Evolutionary conservation across 169 alveolate genomes (phyloP).

Genomic region (Pseudocohnilembus persalinus): DNA sequence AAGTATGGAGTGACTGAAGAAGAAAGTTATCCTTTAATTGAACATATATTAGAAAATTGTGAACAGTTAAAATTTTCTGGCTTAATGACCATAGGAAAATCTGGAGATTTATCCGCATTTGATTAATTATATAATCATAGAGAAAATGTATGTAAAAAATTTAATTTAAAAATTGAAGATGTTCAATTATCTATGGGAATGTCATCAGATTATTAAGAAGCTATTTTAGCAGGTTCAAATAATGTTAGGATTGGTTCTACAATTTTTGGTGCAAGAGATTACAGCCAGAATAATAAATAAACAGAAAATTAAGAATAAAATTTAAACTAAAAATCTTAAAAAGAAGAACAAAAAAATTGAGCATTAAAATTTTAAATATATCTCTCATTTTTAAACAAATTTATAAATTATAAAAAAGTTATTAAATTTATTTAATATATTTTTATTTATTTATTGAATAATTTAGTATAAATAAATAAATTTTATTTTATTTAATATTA

Average conservation of each 20-base stretch:
- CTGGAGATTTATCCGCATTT: constrained; percentile 67
- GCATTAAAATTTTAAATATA: too few relatives aligned
- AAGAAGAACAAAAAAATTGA: not conserved
- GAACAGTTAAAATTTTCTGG: constrained; percentile 86
- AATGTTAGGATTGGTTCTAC: constrained; percentile 92
- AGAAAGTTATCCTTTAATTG: constrained; percentile 65
- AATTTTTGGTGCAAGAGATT: constrained; percentile 82
- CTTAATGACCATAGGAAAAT: constrained; percentile 93
- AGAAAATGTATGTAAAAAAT: constrained; percentile 59
- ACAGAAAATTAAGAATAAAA: not conserved
- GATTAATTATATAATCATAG: constrained; percentile 67
- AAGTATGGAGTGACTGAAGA: constrained; percentile 84
- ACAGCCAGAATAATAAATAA: not conserved
- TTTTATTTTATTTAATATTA: too few relatives aligned
- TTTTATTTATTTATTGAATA: too few relatives aligned
- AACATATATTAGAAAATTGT: constrained; percentile 73
- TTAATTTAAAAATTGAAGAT: constrained; percentile 53
- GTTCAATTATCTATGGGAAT: constrained; percentile 93
- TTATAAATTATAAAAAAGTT: too few relatives aligned
- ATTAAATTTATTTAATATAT: too few relatives aligned
- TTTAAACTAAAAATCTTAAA: too few relatives aligned
- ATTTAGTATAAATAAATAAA: too few relatives aligned
- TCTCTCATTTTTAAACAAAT: too few relatives aligned
- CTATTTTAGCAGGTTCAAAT: constrained; percentile 87
- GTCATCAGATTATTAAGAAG: constrained; percentile 90